phyloP scores from a whole-genome alignment of 805 yeast species.

The Hanseniaspora guilliermondii region DNA sequence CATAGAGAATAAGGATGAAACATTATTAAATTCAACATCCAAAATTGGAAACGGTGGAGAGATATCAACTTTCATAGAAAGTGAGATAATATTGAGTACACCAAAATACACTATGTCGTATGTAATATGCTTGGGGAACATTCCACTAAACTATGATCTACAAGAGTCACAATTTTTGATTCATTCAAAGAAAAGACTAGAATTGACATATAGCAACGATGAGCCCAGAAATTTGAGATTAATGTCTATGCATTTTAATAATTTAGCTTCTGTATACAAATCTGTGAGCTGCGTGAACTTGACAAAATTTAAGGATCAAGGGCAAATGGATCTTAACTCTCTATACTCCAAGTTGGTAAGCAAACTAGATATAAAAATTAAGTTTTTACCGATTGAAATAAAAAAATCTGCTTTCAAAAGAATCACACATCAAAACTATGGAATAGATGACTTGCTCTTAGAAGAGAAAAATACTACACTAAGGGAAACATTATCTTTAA shows the following conservation, averaged over 20 bases:
- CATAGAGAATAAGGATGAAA: conserved; percentile 52
- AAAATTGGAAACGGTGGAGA: conserved; percentile 75
- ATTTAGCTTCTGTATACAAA: conserved; percentile 63
- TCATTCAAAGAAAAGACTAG: conserved; percentile 57
- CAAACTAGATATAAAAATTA: background rate
- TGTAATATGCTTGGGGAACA: conserved; percentile 78
- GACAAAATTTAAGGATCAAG: conserved; percentile 49
- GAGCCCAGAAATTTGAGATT: background rate
- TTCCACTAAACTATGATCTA: conserved; percentile 92
- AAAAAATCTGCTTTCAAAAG: conserved; percentile 1
- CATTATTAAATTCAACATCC: conserved; percentile 5
- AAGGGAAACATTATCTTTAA: conserved; percentile 31
- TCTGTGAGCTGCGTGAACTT: conserved; percentile 72
- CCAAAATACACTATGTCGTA: conserved; percentile 49
- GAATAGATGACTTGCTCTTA: conserved; percentile 28
- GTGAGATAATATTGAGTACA: conserved; percentile 62
- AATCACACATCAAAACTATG: background rate
- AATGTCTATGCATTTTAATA: conserved; percentile 69
- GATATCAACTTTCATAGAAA: conserved; percentile 83
- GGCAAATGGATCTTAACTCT: conserved; percentile 54
- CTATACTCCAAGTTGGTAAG: conserved; percentile 31
- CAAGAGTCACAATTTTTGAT: conserved; percentile 46
- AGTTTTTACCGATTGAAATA: conserved; percentile 1
- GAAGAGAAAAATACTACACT: conserved; percentile 30
- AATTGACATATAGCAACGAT: conserved; percentile 9